Conservation (phyloP, 2,329 filamentous ascomycete genomes). For the Penicillium olsonii region DNA sequence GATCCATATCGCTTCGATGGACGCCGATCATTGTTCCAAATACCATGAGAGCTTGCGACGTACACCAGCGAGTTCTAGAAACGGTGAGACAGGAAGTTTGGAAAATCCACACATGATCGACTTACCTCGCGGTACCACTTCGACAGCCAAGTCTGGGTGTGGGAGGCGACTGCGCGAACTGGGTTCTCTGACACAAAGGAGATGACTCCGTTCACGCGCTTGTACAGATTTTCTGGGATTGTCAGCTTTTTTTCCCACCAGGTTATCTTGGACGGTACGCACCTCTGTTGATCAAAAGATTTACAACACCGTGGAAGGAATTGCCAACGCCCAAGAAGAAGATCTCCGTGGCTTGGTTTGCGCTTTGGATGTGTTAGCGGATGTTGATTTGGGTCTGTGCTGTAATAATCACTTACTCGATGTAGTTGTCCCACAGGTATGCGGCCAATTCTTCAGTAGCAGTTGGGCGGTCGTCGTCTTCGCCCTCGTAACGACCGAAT, state of each 20-base stretch:
- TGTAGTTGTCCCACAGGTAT: slow-evolving; percentile 97
- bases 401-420: slow-evolving; percentile 59
- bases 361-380: slow-evolving; percentile 44
- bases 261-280: slow-evolving; percentile 26
- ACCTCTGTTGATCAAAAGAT: slow-evolving; percentile 78
- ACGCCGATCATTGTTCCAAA: slow-evolving; percentile 64
- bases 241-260: slow-evolving; percentile 8
- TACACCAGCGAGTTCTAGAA: slow-evolving; percentile 72
- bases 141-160: slow-evolving; percentile 66
- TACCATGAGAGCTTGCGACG: slow-evolving; percentile 71
- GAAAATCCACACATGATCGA: neutral
- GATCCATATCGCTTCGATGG: slow-evolving; percentile 60
- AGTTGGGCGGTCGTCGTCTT: slow-evolving; percentile 53
- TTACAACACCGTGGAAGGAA: slow-evolving; percentile 79
- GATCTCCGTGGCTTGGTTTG: slow-evolving; percentile 68
- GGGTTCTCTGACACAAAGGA: slow-evolving; percentile 77
- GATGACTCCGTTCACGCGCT: slow-evolving; percentile 69
- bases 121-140: slow-evolving; percentile 75
- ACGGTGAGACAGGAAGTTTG: neutral
- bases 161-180: slow-evolving; percentile 76
- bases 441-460: slow-evolving; percentile 70
- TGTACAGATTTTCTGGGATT: slow-evolving; percentile 58
- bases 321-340: slow-evolving; percentile 89
- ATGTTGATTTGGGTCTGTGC: neutral
- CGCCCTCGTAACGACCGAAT: slow-evolving; percentile 46